phyloP scores from a whole-genome alignment of 768 basidiomycete genomes.

The Amanita fuliginea region DNA sequence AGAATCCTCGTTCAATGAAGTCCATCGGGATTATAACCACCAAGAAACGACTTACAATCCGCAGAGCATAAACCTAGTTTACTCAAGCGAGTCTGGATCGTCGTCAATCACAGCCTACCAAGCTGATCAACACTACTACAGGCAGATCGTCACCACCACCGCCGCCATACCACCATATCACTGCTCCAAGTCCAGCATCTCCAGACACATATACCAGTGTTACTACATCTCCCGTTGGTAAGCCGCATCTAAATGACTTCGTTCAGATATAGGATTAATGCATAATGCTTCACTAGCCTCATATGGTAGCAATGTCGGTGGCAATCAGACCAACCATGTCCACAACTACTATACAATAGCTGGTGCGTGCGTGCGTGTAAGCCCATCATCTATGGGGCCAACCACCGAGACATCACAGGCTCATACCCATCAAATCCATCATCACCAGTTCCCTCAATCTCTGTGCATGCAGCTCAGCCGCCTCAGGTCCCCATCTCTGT shows the following conservation, averaged over 20 bases:
- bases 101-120: background rate
- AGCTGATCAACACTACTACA: background rate
- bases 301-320: background rate
- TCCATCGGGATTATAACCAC: slow-evolving; percentile 1
- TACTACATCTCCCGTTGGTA: background rate
- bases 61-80: background rate
- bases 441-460: background rate
- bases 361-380: background rate
- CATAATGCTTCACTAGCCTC: background rate
- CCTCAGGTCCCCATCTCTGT: background rate
- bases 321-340: background rate
- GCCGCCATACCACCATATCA: too few species aligned
- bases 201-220: background rate
- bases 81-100: background rate
- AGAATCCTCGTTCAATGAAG: background rate
- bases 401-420: too few species aligned
- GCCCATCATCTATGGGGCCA: too few species aligned
- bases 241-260: background rate
- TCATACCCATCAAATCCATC: background rate
- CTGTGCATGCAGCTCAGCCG: background rate
- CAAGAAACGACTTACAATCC: background rate
- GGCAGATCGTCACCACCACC: background rate
- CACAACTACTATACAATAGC: background rate
- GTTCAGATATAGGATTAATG: background rate
- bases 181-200: too few species aligned